Base-by-base conservation (phyloP, 163 green algal species). In the Chlorella variabilis region DNA sequence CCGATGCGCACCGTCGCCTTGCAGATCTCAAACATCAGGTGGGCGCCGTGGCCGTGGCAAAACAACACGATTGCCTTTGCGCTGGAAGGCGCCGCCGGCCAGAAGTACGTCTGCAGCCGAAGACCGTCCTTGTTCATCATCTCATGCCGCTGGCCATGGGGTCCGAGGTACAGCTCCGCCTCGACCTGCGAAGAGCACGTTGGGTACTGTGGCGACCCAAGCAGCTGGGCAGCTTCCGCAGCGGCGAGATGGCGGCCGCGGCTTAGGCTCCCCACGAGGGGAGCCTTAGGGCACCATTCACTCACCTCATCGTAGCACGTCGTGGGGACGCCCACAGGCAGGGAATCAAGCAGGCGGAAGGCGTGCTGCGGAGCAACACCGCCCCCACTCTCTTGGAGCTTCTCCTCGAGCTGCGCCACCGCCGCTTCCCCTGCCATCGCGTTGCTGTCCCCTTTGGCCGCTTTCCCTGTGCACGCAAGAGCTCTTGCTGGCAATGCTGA, bases 41-140 rank as follows among this genome's bases (percentile, higher is more conserved):
- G 87, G 7, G 86, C 77, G 5, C 89, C 90, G 71, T 94, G 89
- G 18, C 90, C 90, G 66, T 94, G 90, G 21, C 89, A 75, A 42
- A 90, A 85, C 9, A 89, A 9, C 4, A 94, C 48, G 39, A 90
- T 71, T 0, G 71, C 83, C 75, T 87, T 89, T 34, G 87, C 41
- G 18, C 86, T 18, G 0, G 29, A 38, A 9, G 67, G 38, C 59
- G 21, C 42, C 9, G 77, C 75, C 0, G 76, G 76, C 75, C 87
- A 93, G 36, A 76, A 91, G 58, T 90, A 93, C 9, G 69, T 67
- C 27, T 83, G 75, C 58, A 71, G 58, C n/a, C 23, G 29, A 39
- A 81, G 58, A 0, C 75, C 75, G 21, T 81, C 59, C 29, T 42
- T 29, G 59, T 81, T 81, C 4, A 48, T 23, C 75, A 81, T 71